Percentiles rank a stretch among this genome's conserved stretches.
Evolutionary conservation across 331 rosid genomes (phyloP).

Genomic region (Telfairia occidentalis): DNA sequence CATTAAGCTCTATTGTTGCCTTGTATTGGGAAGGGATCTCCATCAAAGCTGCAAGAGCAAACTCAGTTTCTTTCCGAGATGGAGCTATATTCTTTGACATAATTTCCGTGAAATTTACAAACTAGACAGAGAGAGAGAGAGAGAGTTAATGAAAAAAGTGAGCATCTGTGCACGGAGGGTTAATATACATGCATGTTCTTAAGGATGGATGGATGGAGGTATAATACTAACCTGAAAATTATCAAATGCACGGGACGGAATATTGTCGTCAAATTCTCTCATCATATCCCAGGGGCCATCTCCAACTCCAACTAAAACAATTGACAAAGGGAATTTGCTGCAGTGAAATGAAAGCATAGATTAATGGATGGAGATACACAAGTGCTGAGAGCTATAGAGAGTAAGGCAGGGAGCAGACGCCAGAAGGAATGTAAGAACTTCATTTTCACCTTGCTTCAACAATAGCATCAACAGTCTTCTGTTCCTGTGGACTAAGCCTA

Average conservation of each 20-base stretch:
- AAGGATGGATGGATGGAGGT: neutral
- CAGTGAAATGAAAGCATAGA: neutral
- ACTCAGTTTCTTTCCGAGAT: slow-evolving; percentile 14
- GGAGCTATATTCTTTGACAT: slow-evolving; percentile 11
- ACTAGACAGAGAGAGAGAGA: slow-evolving; percentile 3
- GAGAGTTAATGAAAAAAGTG: neutral
- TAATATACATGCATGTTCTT: too few relatives aligned
- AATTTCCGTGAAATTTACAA: slow-evolving; percentile 18
- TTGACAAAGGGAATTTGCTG: slow-evolving; percentile 16
- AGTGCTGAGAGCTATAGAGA: neutral
- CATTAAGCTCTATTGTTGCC: slow-evolving; percentile 12
- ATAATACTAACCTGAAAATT: slow-evolving; percentile 13
- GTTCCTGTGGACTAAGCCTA: slow-evolving; percentile 18
- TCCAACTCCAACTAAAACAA: slow-evolving; percentile 20
- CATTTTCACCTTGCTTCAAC: slow-evolving; percentile 19
- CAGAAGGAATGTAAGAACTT: neutral
- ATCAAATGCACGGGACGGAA: slow-evolving; percentile 17
- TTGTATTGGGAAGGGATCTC: slow-evolving; percentile 20
- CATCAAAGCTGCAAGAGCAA: slow-evolving; percentile 16
- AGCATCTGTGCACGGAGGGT: neutral
- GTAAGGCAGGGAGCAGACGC: neutral
- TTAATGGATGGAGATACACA: neutral
- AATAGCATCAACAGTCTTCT: slow-evolving; percentile 19
- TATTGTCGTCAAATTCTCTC: slow-evolving; percentile 16
- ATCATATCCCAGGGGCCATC: slow-evolving; percentile 21